These are phyloP conservation scores for Fraxinus nigra DNA, from an alignment of 305 asterid species.

Conservation along the genomic window DNA sequence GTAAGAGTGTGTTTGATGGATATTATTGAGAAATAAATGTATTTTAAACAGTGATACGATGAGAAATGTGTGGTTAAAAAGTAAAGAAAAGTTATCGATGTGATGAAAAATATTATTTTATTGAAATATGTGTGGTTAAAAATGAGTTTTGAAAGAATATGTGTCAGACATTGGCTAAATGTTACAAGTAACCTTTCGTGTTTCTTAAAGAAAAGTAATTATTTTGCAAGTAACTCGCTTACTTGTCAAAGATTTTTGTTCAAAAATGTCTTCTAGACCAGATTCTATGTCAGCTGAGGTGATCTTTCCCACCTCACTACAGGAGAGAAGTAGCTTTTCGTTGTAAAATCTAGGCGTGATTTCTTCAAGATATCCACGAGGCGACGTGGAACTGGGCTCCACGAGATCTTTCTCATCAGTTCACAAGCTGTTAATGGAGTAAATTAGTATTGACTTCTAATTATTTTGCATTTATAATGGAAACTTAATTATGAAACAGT, in stretches of 20 bases:
- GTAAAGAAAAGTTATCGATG: no score
- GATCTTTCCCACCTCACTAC: constrained; percentile 40
- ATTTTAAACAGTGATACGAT: no score
- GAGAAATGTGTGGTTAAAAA: no score
- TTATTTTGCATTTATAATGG: neutral
- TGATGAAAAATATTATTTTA: no score
- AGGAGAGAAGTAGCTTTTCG: constrained; percentile 70
- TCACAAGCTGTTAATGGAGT: constrained; percentile 38
- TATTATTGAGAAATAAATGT: no score
- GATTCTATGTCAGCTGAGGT: constrained; percentile 50
- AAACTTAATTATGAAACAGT: neutral
- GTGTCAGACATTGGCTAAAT: no score
- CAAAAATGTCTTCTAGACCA: constrained; percentile 57
- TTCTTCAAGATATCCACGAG: constrained; percentile 66
- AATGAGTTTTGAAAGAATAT: no score
- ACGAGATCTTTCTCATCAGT: constrained; percentile 37
- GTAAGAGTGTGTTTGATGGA: no score
- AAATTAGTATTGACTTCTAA: constrained; percentile 12
- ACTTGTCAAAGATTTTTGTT: constrained; percentile 54
- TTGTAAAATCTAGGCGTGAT: constrained; percentile 60
- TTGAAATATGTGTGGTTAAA: no score
- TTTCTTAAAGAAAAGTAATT: neutral
- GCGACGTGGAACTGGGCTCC: constrained; percentile 54
- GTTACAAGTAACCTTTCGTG: no score
- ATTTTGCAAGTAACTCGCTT: constrained; percentile 18